Evolutionary conservation across 371 early-diverging fungal species (phyloP), one percentile per base, ranked within the genome.

Genomic region (Choanephora cucurbitarum): DNA sequence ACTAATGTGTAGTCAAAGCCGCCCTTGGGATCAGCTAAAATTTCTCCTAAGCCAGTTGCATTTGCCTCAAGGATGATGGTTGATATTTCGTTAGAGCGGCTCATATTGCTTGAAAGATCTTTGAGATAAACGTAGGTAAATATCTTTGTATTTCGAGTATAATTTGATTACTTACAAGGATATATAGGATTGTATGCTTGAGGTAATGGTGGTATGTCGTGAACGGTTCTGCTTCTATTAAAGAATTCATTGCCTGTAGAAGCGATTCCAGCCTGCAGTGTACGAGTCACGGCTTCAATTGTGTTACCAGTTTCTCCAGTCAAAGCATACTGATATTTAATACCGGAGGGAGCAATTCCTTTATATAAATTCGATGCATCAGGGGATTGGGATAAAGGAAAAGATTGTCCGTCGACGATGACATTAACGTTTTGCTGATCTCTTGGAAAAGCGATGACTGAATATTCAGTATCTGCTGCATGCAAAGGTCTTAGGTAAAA

Each of bases 221-320:
- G 55, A 14, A 80, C 28, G 8, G 80, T 73, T 39, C 65, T 63
- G 5, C 67, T 58, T 39, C 80, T 70, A 34, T 65, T 73, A 50
- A 76, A 82, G 57, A 78, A 78, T 44, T 82, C 80, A 42, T 79
- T 79, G 42, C 80, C 78, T 8, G 82, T 82, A 9, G 63, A 52
- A 28, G 65, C 40, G 1, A 70, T 70, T 8, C 73, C 78, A 6
- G 48, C 40, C 6, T 63, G 65, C 11, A 74, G 52, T 15, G 60
- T 59, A 21, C 80, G 74, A 18, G 44, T 21, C 0, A 60, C 56
- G 13, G 67, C n/a, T 50, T 74, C 75, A 10, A 33, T 18, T 3
- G 37, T 41, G 42, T 62, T 49, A 32, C 55, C 60, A 33, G 49
- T n/a, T 14, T 32, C 46, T 39, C 54, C 59, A 31, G 46, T 60